phyloP scores from a whole-genome alignment of 352 stramenopile species.

The Achlya hypogyna region DNA sequence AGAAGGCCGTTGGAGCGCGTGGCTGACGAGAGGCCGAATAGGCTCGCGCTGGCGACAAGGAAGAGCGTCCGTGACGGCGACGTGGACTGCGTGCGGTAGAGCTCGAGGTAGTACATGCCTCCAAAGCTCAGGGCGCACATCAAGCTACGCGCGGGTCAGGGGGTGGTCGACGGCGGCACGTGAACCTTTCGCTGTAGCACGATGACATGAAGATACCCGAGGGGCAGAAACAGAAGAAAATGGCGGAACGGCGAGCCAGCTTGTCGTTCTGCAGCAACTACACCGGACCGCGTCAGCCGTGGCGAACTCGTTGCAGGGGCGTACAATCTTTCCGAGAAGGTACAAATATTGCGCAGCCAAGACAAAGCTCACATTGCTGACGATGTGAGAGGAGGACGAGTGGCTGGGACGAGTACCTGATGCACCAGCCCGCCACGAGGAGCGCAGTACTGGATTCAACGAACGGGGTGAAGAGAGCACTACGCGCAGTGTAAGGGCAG shows the following conservation, averaged over 20 bases:
- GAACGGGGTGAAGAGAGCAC: slow-evolving; percentile 20
- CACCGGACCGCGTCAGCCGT: not conserved
- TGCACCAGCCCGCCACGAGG: slow-evolving; percentile 39
- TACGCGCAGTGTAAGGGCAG: not conserved
- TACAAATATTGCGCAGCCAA: slow-evolving; percentile 63
- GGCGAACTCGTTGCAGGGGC: not conserved
- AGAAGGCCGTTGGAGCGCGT: slow-evolving; percentile 73
- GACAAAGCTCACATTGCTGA: slow-evolving; percentile 67
- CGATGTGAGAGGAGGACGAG: not conserved
- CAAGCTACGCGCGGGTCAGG: slow-evolving; percentile 26
- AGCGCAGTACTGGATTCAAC: slow-evolving; percentile 21
- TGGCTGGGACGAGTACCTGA: slow-evolving; percentile 29
- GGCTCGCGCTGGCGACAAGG: slow-evolving; percentile 31
- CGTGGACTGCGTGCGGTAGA: slow-evolving; percentile 23
- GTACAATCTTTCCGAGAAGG: slow-evolving; percentile 36
- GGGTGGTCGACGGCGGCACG: not conserved
- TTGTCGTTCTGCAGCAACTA: slow-evolving; percentile 39
- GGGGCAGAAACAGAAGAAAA: slow-evolving; percentile 64
- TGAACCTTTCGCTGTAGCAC: slow-evolving; percentile 68
- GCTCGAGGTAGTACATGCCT: slow-evolving; percentile 58
- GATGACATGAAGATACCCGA: slow-evolving; percentile 80
- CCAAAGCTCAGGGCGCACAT: slow-evolving; percentile 74
- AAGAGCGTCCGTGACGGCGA: slow-evolving; percentile 20
- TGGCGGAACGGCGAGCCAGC: slow-evolving; percentile 47
- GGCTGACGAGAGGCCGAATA: slow-evolving; percentile 55